Evolutionary conservation across 2,329 filamentous ascomycete genomes (phyloP).

Genomic region (Trichoderma breve): DNA sequence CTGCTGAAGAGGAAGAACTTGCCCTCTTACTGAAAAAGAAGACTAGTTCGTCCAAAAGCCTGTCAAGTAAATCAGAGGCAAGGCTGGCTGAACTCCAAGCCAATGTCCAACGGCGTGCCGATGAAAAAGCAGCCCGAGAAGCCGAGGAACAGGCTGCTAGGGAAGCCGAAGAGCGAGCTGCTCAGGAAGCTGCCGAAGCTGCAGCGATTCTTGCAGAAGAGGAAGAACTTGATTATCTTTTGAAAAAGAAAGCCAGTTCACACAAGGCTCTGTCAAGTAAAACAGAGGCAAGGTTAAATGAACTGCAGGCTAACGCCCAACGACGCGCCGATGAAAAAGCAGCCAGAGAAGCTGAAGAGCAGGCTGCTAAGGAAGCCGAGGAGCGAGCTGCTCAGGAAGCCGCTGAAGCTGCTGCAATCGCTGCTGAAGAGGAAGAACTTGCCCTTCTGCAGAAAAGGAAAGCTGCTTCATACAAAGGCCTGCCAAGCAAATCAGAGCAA

Average conservation of each 20-base stretch:
- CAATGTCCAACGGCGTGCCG: not conserved
- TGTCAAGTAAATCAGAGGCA: slow-evolving; percentile 2
- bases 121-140: not conserved
- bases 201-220: slow-evolving; percentile 19
- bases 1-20: slow-evolving; percentile 6
- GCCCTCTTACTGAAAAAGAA: not conserved
- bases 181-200: slow-evolving; percentile 24
- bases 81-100: not conserved
- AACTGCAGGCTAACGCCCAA: slow-evolving; percentile 20
- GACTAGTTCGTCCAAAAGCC: not conserved
- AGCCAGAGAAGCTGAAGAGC: slow-evolving; percentile 20
- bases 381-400: not conserved
- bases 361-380: slow-evolving; percentile 18
- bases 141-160: slow-evolving; percentile 22
- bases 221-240: slow-evolving; percentile 27
- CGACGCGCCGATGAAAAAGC: slow-evolving; percentile 24
- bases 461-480: slow-evolving; percentile 42
- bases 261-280: slow-evolving; percentile 29
- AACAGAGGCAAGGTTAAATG: slow-evolving; percentile 31
- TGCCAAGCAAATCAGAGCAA: slow-evolving; percentile 46
- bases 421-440: slow-evolving; percentile 39
- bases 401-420: slow-evolving; percentile 22
- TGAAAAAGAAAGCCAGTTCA: slow-evolving; percentile 36
- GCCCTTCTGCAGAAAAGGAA: slow-evolving; percentile 47
- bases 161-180: slow-evolving; percentile 21